A percentile compares a stretch with the other conserved stretches of the same genome.
phyloP scores from a whole-genome alignment of 495 filamentous ascomycete genomes.

The Aspergillus bridgeri region DNA sequence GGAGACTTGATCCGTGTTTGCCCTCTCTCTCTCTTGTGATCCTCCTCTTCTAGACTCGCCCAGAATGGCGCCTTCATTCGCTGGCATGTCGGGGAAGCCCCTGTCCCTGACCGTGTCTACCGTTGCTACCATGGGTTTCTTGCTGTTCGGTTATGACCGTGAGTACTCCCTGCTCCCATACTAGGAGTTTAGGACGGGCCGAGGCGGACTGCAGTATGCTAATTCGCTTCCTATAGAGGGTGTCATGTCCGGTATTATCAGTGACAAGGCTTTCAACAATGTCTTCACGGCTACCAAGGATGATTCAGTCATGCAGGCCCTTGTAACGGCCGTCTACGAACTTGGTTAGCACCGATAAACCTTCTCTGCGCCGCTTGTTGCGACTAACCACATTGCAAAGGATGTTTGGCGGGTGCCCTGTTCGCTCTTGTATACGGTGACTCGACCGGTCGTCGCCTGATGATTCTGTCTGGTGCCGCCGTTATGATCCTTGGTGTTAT shows the following conservation, averaged over 20 bases:
- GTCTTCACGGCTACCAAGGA: slow-evolving; percentile 64
- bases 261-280: slow-evolving; percentile 64
- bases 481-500: slow-evolving; percentile 79
- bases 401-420: slow-evolving; percentile 71
- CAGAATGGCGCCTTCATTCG: slow-evolving; percentile 44
- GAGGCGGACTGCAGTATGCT: neutral
- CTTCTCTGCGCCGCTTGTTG: slow-evolving; percentile 13
- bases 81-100: slow-evolving; percentile 62
- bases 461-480: slow-evolving; percentile 57
- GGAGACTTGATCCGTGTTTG: slow-evolving; percentile 6
- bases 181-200: too few species aligned
- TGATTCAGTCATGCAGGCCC: slow-evolving; percentile 70
- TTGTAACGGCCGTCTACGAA: slow-evolving; percentile 82
- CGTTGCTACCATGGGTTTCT: slow-evolving; percentile 69
- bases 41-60: neutral
- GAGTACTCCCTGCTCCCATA: slow-evolving; percentile 1
- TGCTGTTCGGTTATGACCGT: slow-evolving; percentile 68
- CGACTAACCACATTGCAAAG: slow-evolving; percentile 36
- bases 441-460: slow-evolving; percentile 61
- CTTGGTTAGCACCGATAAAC: slow-evolving; percentile 49
- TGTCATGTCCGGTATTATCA: slow-evolving; percentile 82
- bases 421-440: slow-evolving; percentile 69
- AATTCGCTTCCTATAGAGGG: slow-evolving; percentile 39
- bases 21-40: slow-evolving; percentile 1
- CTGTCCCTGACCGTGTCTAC: slow-evolving; percentile 61